Evolutionary conservation across 2,329 filamentous ascomycete genomes (phyloP), one percentile per base, ranked within the genome.

Genomic region (Aspergillus proliferans): DNA sequence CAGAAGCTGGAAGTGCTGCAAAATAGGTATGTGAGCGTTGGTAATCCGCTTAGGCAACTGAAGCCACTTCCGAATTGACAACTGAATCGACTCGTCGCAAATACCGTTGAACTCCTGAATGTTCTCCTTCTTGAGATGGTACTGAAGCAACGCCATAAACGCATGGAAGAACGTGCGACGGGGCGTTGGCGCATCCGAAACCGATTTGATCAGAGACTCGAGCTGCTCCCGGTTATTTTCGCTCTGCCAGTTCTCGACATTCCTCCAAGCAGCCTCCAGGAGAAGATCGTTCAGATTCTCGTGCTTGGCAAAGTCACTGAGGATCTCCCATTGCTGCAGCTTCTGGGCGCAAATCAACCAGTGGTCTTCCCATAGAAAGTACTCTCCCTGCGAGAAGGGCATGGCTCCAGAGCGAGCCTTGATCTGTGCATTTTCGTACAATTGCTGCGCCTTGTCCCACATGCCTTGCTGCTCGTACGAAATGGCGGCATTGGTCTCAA

Each of bases 301-400:
- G 62, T 98, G 93, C 71, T 98, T 98, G 3, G 93, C 91, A 63
- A 97, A 97, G 60, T 99, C 94, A 53, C 90, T 89, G 30, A 99
- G 71, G 49, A 99, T 92, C 61, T 99, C 93, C 93, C 93, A 99
- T 65, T 98, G 94, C 68, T 98, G 94, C 42, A 99, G 78, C 72
- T 98, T 98, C 71, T 97, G 90, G 0, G 92, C 93, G 67, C 93
- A 98, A 45, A 96, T 80, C 39, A 98, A 85, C 93, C 93, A 99
- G 61, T 98, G 94, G 64, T 99, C 93, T 71, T 99, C 93, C 93
- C 93, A 99, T 1, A 99, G 80, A 82, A 95, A 96, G 71, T 99
- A 99, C 70, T 99, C 93, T 28, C 86, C 90, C 60, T 94, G 88
- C 1, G 92, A 95, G 69, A 96, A 97, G 0, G 93, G 92, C 52